These are phyloP conservation scores for Lachnellula willkommii DNA, from an alignment of 2,329 filamentous ascomycete genomes.

Conservation along the genomic window DNA sequence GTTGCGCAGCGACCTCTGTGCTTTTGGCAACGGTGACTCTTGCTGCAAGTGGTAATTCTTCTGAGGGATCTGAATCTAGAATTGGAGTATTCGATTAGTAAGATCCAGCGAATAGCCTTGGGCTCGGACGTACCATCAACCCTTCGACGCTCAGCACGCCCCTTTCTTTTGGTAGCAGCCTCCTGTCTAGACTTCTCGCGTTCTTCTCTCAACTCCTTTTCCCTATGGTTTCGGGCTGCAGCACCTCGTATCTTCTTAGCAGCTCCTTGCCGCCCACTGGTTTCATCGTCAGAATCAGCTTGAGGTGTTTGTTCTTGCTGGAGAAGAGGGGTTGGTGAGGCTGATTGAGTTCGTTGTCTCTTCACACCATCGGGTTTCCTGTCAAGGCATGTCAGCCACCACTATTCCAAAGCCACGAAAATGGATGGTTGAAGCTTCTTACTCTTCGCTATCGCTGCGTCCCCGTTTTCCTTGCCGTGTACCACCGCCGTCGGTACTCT, in stretches of 20 bases:
- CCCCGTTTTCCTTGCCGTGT: slow-evolving; percentile 71
- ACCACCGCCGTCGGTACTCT: slow-evolving; percentile 43
- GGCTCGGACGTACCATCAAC: slow-evolving; percentile 60
- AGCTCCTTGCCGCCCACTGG: slow-evolving; percentile 43
- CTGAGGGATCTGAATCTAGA: slow-evolving; percentile 66
- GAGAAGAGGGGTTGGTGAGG: slow-evolving; percentile 57
- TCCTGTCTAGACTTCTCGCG: slow-evolving; percentile 69
- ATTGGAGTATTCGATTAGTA: slow-evolving; percentile 27
- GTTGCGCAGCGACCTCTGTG: slow-evolving; percentile 23
- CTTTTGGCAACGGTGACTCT: slow-evolving; percentile 30
- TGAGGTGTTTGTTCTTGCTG: slow-evolving; percentile 45
- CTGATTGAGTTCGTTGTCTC: slow-evolving; percentile 76
- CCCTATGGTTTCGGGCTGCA: slow-evolving; percentile 52
- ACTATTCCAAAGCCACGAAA: not conserved
- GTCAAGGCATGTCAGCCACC: slow-evolving; percentile 24
- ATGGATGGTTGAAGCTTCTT: slow-evolving; percentile 38
- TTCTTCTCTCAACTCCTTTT: slow-evolving; percentile 65
- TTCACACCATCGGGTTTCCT: slow-evolving; percentile 71
- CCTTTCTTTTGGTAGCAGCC: slow-evolving; percentile 73
- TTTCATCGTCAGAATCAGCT: slow-evolving; percentile 70
- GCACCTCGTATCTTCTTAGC: slow-evolving; percentile 57
- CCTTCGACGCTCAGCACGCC: slow-evolving; percentile 72
- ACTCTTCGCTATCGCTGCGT: slow-evolving; percentile 93
- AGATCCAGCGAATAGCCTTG: slow-evolving; percentile 25
- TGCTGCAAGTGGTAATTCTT: slow-evolving; percentile 56